These are phyloP conservation scores for Phytophthora chlamydospora DNA, from an alignment of 352 stramenopile genomes.

Conservation along the genomic window DNA sequence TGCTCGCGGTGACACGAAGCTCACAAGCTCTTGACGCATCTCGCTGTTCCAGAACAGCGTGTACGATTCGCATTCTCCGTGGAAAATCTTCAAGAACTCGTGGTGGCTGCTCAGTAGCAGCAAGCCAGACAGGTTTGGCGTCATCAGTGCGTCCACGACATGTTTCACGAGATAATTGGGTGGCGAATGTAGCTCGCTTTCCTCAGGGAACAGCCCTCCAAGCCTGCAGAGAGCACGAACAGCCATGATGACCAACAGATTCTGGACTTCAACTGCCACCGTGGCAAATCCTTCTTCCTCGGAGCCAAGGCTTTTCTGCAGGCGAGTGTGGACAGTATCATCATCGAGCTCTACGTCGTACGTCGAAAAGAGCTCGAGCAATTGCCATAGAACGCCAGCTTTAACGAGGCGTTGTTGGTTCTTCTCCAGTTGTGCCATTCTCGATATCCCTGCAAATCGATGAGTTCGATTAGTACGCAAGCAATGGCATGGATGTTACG, in stretches of 20 bases:
- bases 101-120: constrained; percentile 71
- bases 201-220: constrained; percentile 60
- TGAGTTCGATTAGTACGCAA: not conserved
- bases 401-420: constrained; percentile 66
- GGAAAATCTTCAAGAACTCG: constrained; percentile 86
- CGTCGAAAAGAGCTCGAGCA: constrained; percentile 68
- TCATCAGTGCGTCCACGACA: constrained; percentile 66
- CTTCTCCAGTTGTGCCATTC: constrained; percentile 58
- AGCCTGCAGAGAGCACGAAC: constrained; percentile 72
- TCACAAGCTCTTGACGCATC: constrained; percentile 71
- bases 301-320: constrained; percentile 45
- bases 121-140: constrained; percentile 71
- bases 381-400: constrained; percentile 70
- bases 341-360: constrained; percentile 76
- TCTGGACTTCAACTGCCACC: constrained; percentile 62
- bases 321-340: constrained; percentile 39
- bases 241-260: constrained; percentile 78
- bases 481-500: not conserved
- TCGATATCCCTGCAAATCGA: constrained; percentile 51
- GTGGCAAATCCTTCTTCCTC: constrained; percentile 47
- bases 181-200: constrained; percentile 57
- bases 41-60: constrained; percentile 82
- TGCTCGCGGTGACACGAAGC: constrained; percentile 56
- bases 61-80: constrained; percentile 80
- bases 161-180: constrained; percentile 48